Evolutionary conservation across 805 yeast genomes (phyloP), one percentile per base, ranked within the genome.

Genomic region (Lipomyces spencermartinsiae): DNA sequence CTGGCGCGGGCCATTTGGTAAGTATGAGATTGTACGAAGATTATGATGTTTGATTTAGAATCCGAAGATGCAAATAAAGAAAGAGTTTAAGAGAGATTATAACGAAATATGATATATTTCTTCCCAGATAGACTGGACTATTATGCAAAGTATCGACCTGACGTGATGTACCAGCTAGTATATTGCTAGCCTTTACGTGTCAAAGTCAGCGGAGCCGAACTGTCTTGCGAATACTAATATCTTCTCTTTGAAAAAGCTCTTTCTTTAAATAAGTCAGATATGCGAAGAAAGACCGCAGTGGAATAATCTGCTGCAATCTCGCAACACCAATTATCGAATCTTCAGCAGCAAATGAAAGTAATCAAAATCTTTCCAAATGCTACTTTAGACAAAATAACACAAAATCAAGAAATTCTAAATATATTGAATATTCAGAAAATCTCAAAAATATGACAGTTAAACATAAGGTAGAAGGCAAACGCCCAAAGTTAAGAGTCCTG

Each of bases 21-120:
- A 14, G 14, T 14, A 43, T 1, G 10, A 35, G 2, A 43, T 5
- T 7, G 49, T 14, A 43, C 19, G 49, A 43, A 16, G 6, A 5
- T 43, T 43, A 16, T 43, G n/a, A 19, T 43, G 49, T 43, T 16
- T 16, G 22, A 10, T 39, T 39, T 16, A 43, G 22, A 43, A 19
- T 16, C 49, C 49, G 6, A 43, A 16, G 49, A 19, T 16, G 49
- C 6, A 14, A 43, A 43, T 14, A 43, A 43, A 16, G 6, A 43
- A 16, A 43, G 19, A 14, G 46, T 16, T 14, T 37, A 9, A 43
- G 67, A 57, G 59, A 49, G 66, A 54, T 58, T 69, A 66, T 66
- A 69, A 59, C 77, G 76, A 80, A 78, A 79, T 81, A 78, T 76
- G 76, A 74, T 69, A 74, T 73, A 74, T 43, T 43, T 43, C 49